phyloP scores from a whole-genome alignment of 257 asterid genomes.

The Oldenlandia corymbosa region DNA sequence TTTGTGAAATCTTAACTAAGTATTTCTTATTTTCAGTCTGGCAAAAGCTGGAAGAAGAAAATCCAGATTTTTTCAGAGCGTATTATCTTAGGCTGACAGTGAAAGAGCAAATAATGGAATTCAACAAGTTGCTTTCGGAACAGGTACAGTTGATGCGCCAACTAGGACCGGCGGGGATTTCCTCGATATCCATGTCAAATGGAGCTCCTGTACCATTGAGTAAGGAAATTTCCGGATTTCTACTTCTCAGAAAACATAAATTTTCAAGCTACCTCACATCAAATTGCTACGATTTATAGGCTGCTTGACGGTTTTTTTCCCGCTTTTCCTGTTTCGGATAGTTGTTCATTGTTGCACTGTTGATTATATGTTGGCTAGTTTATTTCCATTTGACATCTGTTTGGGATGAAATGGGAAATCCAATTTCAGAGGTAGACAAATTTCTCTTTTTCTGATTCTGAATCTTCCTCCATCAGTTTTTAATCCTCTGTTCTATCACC shows the following conservation, averaged over 20 bases:
- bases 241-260: not conserved
- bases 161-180: conserved; percentile 42
- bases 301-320: too few relatives aligned
- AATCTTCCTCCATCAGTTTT: not conserved
- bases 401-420: not conserved
- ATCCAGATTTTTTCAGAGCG: conserved; percentile 74
- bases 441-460: not conserved
- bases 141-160: conserved; percentile 65
- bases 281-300: not conserved
- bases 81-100: conserved; percentile 64
- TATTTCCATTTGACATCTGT: not conserved
- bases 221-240: conserved; percentile 31
- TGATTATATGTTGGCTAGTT: not conserved
- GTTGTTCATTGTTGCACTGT: too few relatives aligned
- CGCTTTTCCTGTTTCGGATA: too few relatives aligned
- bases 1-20: conserved; percentile 6
- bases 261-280: not conserved
- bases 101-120: conserved; percentile 75
- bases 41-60: conserved; percentile 76
- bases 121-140: conserved; percentile 60
- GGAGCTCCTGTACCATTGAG: conserved; percentile 62
- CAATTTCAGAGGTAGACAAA: not conserved
- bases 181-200: conserved; percentile 50
- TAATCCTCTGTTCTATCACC: not conserved
- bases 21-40: conserved; percentile 55